Evolutionary conservation across 129 eudicot genomes (phyloP), one percentile per base, ranked within the genome.

Genomic region (Tagetes erecta): DNA sequence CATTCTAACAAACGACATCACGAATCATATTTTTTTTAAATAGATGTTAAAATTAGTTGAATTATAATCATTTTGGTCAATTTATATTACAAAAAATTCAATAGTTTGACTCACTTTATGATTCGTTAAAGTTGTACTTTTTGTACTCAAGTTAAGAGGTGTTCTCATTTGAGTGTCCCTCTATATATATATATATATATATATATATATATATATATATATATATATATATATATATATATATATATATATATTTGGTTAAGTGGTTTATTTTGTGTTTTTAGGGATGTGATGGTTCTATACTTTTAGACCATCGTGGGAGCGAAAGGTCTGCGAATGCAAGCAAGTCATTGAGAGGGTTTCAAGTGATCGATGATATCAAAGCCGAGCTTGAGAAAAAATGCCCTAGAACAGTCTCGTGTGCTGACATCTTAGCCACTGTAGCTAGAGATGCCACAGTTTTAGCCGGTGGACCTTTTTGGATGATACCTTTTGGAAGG

Each of bases 281-380:
- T 20, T 51, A 59, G 20, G 66, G 52, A 3, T 47, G 52, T 64
- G 93, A 92, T 51, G 97, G 80, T 6, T 92, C 97, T 6, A 78
- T 92, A 52, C 88, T 92, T 14, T 71, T 92, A 50, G 80, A 89
- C 51, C 83, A 87, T 47, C 68, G 74, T 3, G 97, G 96, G 70
- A 87, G 96, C 51, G 97, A 92, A 77, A 89, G 81, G 72, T 35
- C 2, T 8, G 89, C 97, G 0, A 70, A 81, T 30, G 87, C 74
- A 12, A 92, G 96, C 87, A 89, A 80, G 77, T 50, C 96, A 0
- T 57, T 92, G 56, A 85, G 97, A 80, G 97, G 97, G 12, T 92
- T 92, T 8, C 76, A 87, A 69, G 77, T 89, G 47, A 92, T 92
- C 7, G 80, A 92, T 8, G 88, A 87, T 27, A 92, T 92, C 52